phyloP scores from a whole-genome alignment of 495 filamentous ascomycete genomes.

The Daldinia vernicosa region DNA sequence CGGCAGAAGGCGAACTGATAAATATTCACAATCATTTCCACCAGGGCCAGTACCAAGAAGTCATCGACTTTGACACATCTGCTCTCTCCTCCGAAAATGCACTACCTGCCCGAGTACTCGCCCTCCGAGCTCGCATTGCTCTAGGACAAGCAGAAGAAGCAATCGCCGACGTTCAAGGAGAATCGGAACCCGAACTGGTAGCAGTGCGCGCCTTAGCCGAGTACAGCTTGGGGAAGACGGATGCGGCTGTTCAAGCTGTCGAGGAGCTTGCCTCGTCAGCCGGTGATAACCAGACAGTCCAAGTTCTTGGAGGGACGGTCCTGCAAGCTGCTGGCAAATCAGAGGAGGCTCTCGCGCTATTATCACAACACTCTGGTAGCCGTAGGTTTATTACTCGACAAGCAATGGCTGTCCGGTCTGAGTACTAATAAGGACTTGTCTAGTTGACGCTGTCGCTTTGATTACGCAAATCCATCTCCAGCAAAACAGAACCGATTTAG shows the following conservation, averaged over 20 bases:
- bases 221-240: slow-evolving; percentile 65
- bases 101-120: slow-evolving; percentile 79
- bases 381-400: slow-evolving; percentile 64
- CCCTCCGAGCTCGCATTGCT: slow-evolving; percentile 82
- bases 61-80: slow-evolving; percentile 81
- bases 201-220: slow-evolving; percentile 83
- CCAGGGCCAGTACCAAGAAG: slow-evolving; percentile 85
- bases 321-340: slow-evolving; percentile 77
- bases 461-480: slow-evolving; percentile 90
- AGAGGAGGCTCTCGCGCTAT: slow-evolving; percentile 82
- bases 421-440: slow-evolving; percentile 17
- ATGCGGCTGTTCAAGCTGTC: slow-evolving; percentile 67
- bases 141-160: slow-evolving; percentile 79
- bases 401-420: slow-evolving; percentile 42
- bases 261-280: slow-evolving; percentile 71
- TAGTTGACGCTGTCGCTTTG: slow-evolving; percentile 72
- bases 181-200: slow-evolving; percentile 75
- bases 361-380: slow-evolving; percentile 86
- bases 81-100: slow-evolving; percentile 79
- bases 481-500: slow-evolving; percentile 90
- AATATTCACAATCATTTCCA: slow-evolving; percentile 96
- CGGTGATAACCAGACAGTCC: slow-evolving; percentile 80
- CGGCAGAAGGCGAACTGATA: slow-evolving; percentile 92
- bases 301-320: slow-evolving; percentile 80
- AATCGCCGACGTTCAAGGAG: slow-evolving; percentile 69